These are phyloP conservation scores for Trichosporon inkin DNA, from an alignment of 1,284 basidiomycete species.

Conservation along the genomic window DNA sequence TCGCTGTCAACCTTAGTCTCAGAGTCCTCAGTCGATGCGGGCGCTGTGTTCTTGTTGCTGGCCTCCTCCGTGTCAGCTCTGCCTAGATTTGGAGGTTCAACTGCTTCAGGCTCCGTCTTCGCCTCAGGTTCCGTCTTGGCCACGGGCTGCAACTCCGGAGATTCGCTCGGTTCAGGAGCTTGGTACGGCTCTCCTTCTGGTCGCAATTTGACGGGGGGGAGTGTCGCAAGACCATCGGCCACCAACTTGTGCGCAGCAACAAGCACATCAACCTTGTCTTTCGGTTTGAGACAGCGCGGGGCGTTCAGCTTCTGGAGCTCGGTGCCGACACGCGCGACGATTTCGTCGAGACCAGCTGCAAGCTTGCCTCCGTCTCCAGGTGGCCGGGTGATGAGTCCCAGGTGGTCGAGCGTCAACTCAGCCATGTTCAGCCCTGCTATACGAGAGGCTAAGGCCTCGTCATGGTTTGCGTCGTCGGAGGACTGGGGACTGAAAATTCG, in stretches of 20 bases:
- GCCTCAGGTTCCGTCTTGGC: conserved; percentile 7
- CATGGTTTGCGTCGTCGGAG: conserved; percentile 76
- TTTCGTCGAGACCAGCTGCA: conserved; percentile 62
- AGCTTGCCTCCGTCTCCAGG: conserved; percentile 52
- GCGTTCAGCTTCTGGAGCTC: conserved; percentile 67
- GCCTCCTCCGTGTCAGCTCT: background rate
- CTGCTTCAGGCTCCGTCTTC: background rate
- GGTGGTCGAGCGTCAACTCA: conserved; percentile 76
- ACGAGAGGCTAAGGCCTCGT: conserved; percentile 78
- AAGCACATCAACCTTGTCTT: conserved; percentile 71
- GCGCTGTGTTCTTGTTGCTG: background rate
- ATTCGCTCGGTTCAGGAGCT: background rate
- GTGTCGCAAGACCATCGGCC: conserved; percentile 52
- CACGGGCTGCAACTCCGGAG: conserved; percentile 3
- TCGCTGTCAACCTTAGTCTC: background rate
- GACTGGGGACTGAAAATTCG: conserved; percentile 61
- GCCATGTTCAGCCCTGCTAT: conserved; percentile 86
- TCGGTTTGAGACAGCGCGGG: conserved; percentile 60
- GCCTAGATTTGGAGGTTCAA: background rate
- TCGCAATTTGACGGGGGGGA: conserved; percentile 47
- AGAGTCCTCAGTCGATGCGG: background rate
- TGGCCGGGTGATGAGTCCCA: conserved; percentile 68
- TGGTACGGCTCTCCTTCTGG: conserved; percentile 49
- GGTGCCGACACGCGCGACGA: conserved; percentile 54
- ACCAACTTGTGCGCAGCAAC: conserved; percentile 77